phyloP scores from a whole-genome alignment of 2,329 filamentous ascomycete species.

The Diaporthe helianthi region DNA sequence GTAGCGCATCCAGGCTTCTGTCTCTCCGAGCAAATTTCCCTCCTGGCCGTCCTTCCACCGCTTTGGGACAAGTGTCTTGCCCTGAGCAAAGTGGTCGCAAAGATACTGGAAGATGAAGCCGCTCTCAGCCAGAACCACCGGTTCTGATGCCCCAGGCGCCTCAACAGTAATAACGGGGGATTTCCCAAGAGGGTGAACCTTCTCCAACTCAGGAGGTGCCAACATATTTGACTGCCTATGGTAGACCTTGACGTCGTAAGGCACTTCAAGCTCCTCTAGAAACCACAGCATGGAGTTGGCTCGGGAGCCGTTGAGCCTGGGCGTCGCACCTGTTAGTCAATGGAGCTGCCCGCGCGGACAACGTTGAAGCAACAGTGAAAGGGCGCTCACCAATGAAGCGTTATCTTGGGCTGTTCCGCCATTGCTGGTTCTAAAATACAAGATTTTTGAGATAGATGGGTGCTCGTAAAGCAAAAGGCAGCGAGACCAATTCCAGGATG shows the following conservation, averaged over 20 bases:
- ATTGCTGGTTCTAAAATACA: not conserved
- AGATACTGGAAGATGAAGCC: slow-evolving; percentile 84
- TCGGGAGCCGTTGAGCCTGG: slow-evolving; percentile 84
- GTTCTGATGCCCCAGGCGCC: slow-evolving; percentile 47
- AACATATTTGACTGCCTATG: slow-evolving; percentile 66
- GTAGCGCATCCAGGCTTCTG: slow-evolving; percentile 65
- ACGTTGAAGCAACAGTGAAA: not conserved
- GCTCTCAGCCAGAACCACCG: slow-evolving; percentile 78
- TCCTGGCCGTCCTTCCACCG: slow-evolving; percentile 66
- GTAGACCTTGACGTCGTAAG: slow-evolving; percentile 82
- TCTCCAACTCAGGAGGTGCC: slow-evolving; percentile 78
- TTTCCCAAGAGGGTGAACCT: slow-evolving; percentile 86
- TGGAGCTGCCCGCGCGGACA: not conserved
- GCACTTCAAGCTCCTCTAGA: slow-evolving; percentile 79
- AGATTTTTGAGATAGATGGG: not conserved
- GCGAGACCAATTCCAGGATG: not conserved
- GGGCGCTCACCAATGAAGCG: slow-evolving; percentile 36
- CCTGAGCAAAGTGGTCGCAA: slow-evolving; percentile 65
- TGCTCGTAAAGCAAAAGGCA: not conserved
- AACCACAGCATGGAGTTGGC: slow-evolving; percentile 86
- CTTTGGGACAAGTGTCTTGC: slow-evolving; percentile 56
- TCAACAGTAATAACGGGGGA: slow-evolving; percentile 77
- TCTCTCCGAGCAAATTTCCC: slow-evolving; percentile 64
- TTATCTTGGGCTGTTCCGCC: slow-evolving; percentile 36
- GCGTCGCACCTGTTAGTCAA: not conserved